phyloP scores from a whole-genome alignment of 352 stramenopile genomes.

The Albugo laibachii region DNA sequence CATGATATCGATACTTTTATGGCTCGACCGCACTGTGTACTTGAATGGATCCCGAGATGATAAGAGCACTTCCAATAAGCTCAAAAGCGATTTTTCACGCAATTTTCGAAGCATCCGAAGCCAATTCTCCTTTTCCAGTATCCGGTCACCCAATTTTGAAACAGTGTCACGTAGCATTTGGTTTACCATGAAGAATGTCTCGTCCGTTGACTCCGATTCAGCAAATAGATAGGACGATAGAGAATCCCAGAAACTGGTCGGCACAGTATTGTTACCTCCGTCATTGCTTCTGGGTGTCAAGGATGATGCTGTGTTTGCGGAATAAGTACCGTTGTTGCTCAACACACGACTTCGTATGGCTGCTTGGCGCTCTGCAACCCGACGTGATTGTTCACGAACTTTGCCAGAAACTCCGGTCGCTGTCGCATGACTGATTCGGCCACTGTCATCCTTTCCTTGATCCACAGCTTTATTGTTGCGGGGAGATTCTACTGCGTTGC shows the following conservation, averaged over 20 bases:
- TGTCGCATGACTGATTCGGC: conserved; percentile 5
- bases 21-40: conserved; percentile 32
- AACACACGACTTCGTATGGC: conserved; percentile 69
- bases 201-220: conserved; percentile 60
- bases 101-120: conserved; percentile 62
- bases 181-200: conserved; percentile 63
- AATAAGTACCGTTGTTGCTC: conserved; percentile 25
- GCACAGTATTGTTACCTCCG: conserved; percentile 9
- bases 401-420: conserved; percentile 49
- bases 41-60: conserved; percentile 62
- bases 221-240: conserved; percentile 70
- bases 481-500: conserved; percentile 1
- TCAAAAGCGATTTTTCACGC: conserved; percentile 32
- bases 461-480: conserved; percentile 13
- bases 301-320: conserved; percentile 15
- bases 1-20: conserved; percentile 43
- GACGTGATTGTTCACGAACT: conserved; percentile 49
- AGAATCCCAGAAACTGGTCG: conserved; percentile 58
- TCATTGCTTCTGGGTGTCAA: conserved; percentile 19
- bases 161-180: conserved; percentile 60
- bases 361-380: conserved; percentile 58
- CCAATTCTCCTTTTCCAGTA: conserved; percentile 78
- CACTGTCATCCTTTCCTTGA: conserved; percentile 1
- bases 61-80: conserved; percentile 53
- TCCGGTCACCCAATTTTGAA: conserved; percentile 34